Evolutionary conservation across 2,329 filamentous ascomycete genomes (phyloP).

Genomic region (Penicillium sumatraense): DNA sequence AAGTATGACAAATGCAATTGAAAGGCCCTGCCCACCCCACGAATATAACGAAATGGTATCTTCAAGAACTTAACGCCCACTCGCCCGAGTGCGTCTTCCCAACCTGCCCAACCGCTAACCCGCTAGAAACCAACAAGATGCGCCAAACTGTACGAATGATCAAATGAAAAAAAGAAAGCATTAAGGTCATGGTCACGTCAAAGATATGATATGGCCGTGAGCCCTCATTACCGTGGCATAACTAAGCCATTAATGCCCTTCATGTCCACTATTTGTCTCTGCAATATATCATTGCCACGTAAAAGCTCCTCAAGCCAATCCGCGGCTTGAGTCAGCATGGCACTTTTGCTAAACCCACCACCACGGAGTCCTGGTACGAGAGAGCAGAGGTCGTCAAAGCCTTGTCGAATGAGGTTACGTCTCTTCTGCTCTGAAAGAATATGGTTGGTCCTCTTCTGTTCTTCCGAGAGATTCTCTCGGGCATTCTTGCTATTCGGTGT

Average conservation of each 20-base stretch:
- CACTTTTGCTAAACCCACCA: constrained; percentile 82
- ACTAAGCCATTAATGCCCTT: constrained; percentile 43
- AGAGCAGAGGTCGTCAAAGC: constrained; percentile 78
- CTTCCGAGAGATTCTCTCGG: constrained; percentile 71
- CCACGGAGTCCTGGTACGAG: constrained; percentile 76
- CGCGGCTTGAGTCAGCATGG: constrained; percentile 73
- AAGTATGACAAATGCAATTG: not conserved
- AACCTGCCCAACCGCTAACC: constrained; percentile 29
- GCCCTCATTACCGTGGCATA: constrained; percentile 38
- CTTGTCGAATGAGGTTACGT: constrained; percentile 77
- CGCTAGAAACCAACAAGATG: constrained; percentile 19
- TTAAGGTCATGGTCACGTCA: constrained; percentile 28
- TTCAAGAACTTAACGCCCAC: constrained; percentile 29
- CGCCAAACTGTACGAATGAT: constrained; percentile 4
- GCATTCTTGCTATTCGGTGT: constrained; percentile 35
- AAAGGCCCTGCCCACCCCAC: not conserved
- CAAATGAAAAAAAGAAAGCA: constrained; percentile 15
- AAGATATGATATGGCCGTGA: not conserved
- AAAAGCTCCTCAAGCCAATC: constrained; percentile 78
- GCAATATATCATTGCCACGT: constrained; percentile 67
- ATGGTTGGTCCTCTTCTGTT: constrained; percentile 83
- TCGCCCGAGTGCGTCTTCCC: constrained; percentile 7
- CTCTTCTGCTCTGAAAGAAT: constrained; percentile 88
- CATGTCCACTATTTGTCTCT: constrained; percentile 57
- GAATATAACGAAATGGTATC: constrained; percentile 23